phyloP scores from a whole-genome alignment of 2,329 filamentous ascomycete species.

The Domatiomyces catenatus region DNA sequence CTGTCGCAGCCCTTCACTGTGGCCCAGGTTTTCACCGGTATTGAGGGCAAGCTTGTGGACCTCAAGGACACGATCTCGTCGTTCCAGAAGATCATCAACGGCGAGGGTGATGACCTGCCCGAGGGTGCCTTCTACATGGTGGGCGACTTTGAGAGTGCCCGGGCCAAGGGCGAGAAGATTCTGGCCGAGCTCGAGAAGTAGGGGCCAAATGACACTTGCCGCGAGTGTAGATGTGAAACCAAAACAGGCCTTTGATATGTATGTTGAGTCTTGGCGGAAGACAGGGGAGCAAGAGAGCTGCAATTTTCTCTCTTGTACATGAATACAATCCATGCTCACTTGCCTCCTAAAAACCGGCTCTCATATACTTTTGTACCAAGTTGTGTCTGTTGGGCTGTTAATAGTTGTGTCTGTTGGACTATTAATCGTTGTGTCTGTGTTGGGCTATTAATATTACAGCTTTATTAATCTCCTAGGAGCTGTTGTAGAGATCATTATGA shows the following conservation, averaged over 20 bases:
- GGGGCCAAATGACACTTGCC: too few relatives aligned
- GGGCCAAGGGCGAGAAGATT: slow-evolving; percentile 99
- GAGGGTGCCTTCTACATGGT: slow-evolving; percentile 97
- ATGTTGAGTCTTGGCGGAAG: not conserved
- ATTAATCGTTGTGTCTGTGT: too few relatives aligned
- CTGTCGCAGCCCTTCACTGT: slow-evolving; percentile 97
- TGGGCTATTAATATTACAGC: too few relatives aligned
- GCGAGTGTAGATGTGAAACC: slow-evolving; percentile 29
- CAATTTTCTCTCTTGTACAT: too few relatives aligned
- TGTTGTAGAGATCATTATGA: too few relatives aligned
- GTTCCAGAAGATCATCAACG: slow-evolving; percentile 93
- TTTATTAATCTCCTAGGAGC: too few relatives aligned
- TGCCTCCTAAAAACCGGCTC: too few relatives aligned
- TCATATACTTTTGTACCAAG: too few relatives aligned
- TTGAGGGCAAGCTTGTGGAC: slow-evolving; percentile 93
- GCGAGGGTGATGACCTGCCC: slow-evolving; percentile 89
- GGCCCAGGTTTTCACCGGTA: slow-evolving; percentile 55
- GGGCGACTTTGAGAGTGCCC: slow-evolving; percentile 83
- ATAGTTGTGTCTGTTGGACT: too few relatives aligned
- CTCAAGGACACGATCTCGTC: slow-evolving; percentile 95
- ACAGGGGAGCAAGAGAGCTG: not conserved
- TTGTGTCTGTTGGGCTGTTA: too few relatives aligned
- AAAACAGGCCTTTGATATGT: slow-evolving; percentile 2
- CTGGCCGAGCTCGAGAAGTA: slow-evolving; percentile 66
- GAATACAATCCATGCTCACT: too few relatives aligned